These are phyloP conservation scores for Ophiostoma novo-ulmi DNA, from an alignment of 2,329 filamentous ascomycete genomes.

Conservation along the genomic window DNA sequence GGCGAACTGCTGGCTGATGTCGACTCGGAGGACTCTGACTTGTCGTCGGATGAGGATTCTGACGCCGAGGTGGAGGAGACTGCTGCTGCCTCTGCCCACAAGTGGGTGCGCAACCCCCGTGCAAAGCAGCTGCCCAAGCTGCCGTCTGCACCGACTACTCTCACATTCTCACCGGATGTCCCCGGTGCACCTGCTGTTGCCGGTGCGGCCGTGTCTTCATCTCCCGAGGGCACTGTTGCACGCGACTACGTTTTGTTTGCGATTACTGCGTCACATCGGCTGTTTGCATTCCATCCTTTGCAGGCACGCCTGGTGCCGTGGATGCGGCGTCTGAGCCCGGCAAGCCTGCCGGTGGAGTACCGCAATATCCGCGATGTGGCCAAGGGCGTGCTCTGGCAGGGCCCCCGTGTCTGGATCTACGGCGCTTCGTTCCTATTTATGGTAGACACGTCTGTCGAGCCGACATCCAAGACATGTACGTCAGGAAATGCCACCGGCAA, in stretches of 20 bases:
- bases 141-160: slow-evolving; percentile 56
- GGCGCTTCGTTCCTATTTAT: slow-evolving; percentile 84
- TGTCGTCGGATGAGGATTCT: slow-evolving; percentile 41
- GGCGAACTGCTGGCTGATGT: slow-evolving; percentile 31
- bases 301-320: slow-evolving; percentile 74
- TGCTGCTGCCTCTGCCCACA: background rate
- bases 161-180: slow-evolving; percentile 60
- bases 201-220: slow-evolving; percentile 16
- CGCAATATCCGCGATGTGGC: slow-evolving; percentile 69
- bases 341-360: slow-evolving; percentile 68
- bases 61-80: slow-evolving; percentile 16
- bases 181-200: slow-evolving; percentile 31
- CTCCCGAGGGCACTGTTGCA: slow-evolving; percentile 25
- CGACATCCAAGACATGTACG: background rate
- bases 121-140: slow-evolving; percentile 65
- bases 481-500: background rate
- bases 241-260: slow-evolving; percentile 51
- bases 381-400: slow-evolving; percentile 81
- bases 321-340: slow-evolving; percentile 77
- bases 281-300: slow-evolving; percentile 76
- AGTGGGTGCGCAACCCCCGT: slow-evolving; percentile 71
- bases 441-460: slow-evolving; percentile 73
- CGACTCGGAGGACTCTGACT: slow-evolving; percentile 31
- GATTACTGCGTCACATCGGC: slow-evolving; percentile 53
- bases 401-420: slow-evolving; percentile 76